Evolutionary conservation across 2,329 filamentous ascomycete genomes (phyloP).

Genomic region (Calonectria pseudoreteaudii): DNA sequence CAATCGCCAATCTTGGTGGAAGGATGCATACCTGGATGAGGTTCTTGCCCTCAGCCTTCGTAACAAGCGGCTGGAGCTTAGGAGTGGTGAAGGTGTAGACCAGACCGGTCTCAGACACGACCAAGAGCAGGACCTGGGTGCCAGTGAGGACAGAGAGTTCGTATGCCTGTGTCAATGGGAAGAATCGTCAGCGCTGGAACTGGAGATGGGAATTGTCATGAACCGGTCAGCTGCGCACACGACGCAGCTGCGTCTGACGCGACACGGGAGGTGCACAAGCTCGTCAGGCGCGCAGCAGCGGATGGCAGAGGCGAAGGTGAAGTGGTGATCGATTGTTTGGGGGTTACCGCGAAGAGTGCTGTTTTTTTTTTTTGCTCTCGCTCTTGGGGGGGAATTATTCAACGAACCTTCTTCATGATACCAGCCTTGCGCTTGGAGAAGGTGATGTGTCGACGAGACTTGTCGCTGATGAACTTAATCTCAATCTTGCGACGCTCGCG

Average conservation of each 20-base stretch:
- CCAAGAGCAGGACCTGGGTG: slow-evolving; percentile 94
- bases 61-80: slow-evolving; percentile 97
- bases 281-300: neutral
- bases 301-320: neutral
- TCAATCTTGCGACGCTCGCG: slow-evolving; percentile 99
- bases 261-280: slow-evolving; percentile 5
- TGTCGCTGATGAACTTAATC: slow-evolving; percentile 99
- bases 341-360: neutral
- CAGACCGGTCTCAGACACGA: slow-evolving; percentile 96
- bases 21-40: slow-evolving; percentile 85
- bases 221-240: neutral
- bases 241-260: neutral
- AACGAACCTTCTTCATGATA: slow-evolving; percentile 99
- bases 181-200: slow-evolving; percentile 33
- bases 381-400: neutral
- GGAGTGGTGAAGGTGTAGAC: slow-evolving; percentile 99
- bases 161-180: slow-evolving; percentile 76
- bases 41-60: slow-evolving; percentile 99
- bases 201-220: neutral
- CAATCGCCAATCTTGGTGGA: slow-evolving; percentile 5
- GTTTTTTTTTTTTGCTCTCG: neutral
- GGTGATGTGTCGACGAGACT: slow-evolving; percentile 98
- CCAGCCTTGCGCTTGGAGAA: slow-evolving; percentile 99
- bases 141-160: slow-evolving; percentile 97
- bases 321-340: neutral